Base-by-base conservation (phyloP, 1,139 yeast genomes). In the Geotrichum europaeum region DNA sequence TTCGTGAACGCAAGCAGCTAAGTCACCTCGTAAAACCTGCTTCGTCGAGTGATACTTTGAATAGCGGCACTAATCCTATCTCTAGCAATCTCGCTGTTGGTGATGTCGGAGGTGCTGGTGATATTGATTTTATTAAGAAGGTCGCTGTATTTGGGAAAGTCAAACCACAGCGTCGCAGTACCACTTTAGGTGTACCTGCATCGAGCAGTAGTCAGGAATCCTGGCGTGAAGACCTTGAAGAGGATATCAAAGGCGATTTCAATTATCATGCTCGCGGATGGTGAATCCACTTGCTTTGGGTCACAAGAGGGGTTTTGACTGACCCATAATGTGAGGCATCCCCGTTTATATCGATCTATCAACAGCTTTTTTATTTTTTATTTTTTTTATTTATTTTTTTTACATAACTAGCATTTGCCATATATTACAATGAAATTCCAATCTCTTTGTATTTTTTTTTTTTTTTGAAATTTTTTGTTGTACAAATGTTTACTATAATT, bases 1-100 rank as follows among this genome's bases (percentile, higher is more conserved):
- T 81, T 43, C 83, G 84, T 73, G 90, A 85, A 67, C 78, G 85
- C 62, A 82, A 80, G 65, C 76, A 81, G 58, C 83, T 83, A 62
- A 51, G 58, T 22, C 24, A 51, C 2, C 56, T 58, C 13, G 18
- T 40, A 4, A 60, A 57, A 20, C 60, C 62, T 12, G 40, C 51
- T 15, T 45, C 53, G 15, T 15, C 18, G 9, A 30, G 15, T 4
- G 53, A 15, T 9, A 50, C 12, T 13, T 36, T 32, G 4, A 32
- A 13, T 13, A 24, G 51, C 15, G 28, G 15, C 15, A 52, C 20
- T 7, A 32, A 30, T 28, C 15, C 18, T 10, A 18, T 6, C 7
- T 6, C 36, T 13, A 30, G 12, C 2, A 40, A 43, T 13, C 22
- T 12, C n/a, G 49, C 4, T 10, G 15, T 28, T 20, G 53, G 13